Conservation (phyloP, 2,329 filamentous ascomycete species). For the Neonectria punicea region DNA sequence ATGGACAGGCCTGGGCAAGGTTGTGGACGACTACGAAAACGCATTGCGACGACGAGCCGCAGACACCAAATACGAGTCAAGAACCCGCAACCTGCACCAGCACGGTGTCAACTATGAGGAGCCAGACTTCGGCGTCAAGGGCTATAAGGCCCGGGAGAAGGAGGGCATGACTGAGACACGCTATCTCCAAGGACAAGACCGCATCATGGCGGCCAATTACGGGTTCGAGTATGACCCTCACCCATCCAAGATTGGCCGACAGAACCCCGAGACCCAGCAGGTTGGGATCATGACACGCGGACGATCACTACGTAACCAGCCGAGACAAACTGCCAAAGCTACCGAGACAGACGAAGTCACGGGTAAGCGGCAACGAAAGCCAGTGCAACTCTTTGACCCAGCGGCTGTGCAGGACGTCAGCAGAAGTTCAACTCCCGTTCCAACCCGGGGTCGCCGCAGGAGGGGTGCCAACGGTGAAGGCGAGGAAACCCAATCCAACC, state of each 20-base stretch:
- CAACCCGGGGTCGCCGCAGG: constrained; percentile 46
- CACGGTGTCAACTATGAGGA: constrained; percentile 57
- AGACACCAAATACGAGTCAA: constrained; percentile 59
- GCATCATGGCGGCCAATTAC: constrained; percentile 68
- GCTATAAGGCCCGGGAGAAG: constrained; percentile 59
- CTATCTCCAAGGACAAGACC: constrained; percentile 64
- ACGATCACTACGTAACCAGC: constrained; percentile 66
- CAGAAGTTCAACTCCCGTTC: constrained; percentile 62
- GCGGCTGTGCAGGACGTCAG: constrained; percentile 62
- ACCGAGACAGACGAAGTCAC: constrained; percentile 63
- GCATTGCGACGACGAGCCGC: constrained; percentile 61
- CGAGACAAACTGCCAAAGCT: constrained; percentile 68
- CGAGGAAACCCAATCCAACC: constrained; percentile 41
- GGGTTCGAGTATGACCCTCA: constrained; percentile 71
- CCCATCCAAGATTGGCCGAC: constrained; percentile 65
- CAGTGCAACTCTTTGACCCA: constrained; percentile 62
- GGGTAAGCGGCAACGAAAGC: constrained; percentile 65
- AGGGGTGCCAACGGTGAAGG: constrained; percentile 45
- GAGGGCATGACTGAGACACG: constrained; percentile 57
- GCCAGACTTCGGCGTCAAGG: constrained; percentile 65
- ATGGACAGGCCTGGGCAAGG: constrained; percentile 60
- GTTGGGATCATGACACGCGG: constrained; percentile 61
- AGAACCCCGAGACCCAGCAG: constrained; percentile 66
- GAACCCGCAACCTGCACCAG: constrained; percentile 54
- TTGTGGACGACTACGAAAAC: constrained; percentile 69